Conservation (phyloP, 371 early-diverging fungal species). For the Lichtheimia ornata region DNA sequence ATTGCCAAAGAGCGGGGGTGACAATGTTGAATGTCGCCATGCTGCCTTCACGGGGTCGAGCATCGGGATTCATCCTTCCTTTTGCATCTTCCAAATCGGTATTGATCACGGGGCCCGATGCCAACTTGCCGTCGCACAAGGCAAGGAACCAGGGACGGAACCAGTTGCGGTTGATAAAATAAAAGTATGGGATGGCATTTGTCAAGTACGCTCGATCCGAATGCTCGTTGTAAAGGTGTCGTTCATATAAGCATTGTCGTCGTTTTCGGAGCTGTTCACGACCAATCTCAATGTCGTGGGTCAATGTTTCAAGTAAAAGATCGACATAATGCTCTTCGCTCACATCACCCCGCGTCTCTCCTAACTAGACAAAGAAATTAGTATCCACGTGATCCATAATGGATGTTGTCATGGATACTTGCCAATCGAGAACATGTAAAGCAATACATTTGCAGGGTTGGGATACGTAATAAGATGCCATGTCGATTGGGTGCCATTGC, state of each 20-base stretch:
- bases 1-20: constrained; percentile 42
- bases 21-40: constrained; percentile 44
- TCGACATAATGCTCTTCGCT: constrained; percentile 47
- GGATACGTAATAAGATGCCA: constrained; percentile 47
- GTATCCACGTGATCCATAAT: no score
- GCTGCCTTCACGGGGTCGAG: constrained; percentile 41
- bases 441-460: constrained; percentile 46
- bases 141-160: constrained; percentile 47
- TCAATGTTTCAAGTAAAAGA: constrained; percentile 27
- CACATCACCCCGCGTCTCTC: constrained; percentile 46
- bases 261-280: constrained; percentile 28
- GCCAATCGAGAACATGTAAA: constrained; percentile 46
- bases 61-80: constrained; percentile 26
- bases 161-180: constrained; percentile 48
- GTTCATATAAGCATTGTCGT: constrained; percentile 40
- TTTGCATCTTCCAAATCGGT: constrained; percentile 26
- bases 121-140: constrained; percentile 49
- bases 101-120: constrained; percentile 35
- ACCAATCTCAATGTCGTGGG: constrained; percentile 38
- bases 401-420: constrained; percentile 12
- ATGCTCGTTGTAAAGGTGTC: constrained; percentile 30
- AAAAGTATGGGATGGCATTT: constrained; percentile 21
- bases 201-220: constrained; percentile 32
- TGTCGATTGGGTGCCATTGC: constrained; percentile 33
- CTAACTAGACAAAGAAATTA: constrained; percentile 22